These are phyloP conservation scores for Verticillium klebahnii DNA, from an alignment of 2,329 filamentous ascomycete genomes.

Conservation along the genomic window DNA sequence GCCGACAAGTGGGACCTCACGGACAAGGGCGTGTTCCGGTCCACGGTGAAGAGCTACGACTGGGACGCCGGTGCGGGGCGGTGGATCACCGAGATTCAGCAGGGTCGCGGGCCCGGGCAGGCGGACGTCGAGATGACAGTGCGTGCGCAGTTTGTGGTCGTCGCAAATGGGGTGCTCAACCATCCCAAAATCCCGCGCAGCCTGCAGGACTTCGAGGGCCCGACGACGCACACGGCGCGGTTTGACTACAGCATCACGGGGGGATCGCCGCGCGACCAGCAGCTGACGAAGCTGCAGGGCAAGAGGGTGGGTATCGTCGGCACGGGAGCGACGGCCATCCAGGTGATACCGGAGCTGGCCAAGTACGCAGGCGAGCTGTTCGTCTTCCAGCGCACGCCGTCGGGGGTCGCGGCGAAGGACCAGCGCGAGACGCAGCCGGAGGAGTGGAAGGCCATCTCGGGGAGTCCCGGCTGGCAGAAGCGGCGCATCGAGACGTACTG, in stretches of 20 bases:
- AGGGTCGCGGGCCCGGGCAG: slow-evolving; percentile 20
- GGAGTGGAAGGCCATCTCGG: slow-evolving; percentile 32
- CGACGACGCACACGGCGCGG: slow-evolving; percentile 39
- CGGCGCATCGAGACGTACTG: slow-evolving; percentile 41
- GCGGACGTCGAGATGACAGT: slow-evolving; percentile 22
- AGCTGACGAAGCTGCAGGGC: slow-evolving; percentile 38
- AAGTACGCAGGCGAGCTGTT: slow-evolving; percentile 44
- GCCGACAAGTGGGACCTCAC: slow-evolving; percentile 35
- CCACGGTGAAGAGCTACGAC: slow-evolving; percentile 29
- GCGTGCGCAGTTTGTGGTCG: slow-evolving; percentile 32
- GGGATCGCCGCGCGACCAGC: slow-evolving; percentile 31
- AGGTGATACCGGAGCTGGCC: slow-evolving; percentile 38
- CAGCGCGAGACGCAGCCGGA: slow-evolving; percentile 34
- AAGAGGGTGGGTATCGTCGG: slow-evolving; percentile 45
- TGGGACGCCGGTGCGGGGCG: slow-evolving; percentile 38
- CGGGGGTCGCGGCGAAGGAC: slow-evolving; percentile 31
- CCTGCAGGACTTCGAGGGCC: slow-evolving; percentile 34
- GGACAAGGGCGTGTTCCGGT: slow-evolving; percentile 33
- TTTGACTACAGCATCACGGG: slow-evolving; percentile 42
- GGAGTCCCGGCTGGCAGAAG: slow-evolving; percentile 42
- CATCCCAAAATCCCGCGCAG: slow-evolving; percentile 38
- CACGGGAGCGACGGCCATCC: slow-evolving; percentile 44
- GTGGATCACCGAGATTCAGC: slow-evolving; percentile 16
- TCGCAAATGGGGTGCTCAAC: slow-evolving; percentile 33
- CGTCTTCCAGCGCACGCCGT: slow-evolving; percentile 54